Evolutionary conservation across 2,329 filamentous ascomycete genomes (phyloP).

Genomic region (Aquanectria penicillioides): DNA sequence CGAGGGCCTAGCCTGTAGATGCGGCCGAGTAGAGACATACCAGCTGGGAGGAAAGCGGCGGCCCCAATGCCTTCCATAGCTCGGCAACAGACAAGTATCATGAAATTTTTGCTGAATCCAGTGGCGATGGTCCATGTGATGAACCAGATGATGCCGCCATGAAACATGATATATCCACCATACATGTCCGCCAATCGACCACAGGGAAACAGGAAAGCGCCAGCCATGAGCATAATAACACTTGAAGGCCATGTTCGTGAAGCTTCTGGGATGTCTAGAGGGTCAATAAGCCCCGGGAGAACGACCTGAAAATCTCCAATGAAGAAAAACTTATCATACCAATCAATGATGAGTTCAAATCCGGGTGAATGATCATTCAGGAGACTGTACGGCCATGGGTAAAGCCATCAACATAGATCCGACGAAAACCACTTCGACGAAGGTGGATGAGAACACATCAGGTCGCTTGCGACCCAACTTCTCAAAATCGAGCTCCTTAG

Average conservation of each 20-base stretch:
- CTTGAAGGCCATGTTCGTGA: constrained; percentile 72
- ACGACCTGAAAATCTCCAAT: constrained; percentile 79
- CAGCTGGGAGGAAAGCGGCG: constrained; percentile 73
- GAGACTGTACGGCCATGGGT: constrained; percentile 61
- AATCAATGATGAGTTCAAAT: not conserved
- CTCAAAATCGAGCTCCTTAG: constrained; percentile 54
- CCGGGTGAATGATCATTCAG: not conserved
- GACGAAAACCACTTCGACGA: constrained; percentile 67
- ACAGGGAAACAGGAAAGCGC: constrained; percentile 67
- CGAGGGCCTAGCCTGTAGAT: constrained; percentile 74
- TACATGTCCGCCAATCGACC: constrained; percentile 69
- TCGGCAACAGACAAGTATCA: constrained; percentile 75
- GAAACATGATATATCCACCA: constrained; percentile 67
- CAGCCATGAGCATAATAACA: constrained; percentile 65
- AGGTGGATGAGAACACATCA: constrained; percentile 59
- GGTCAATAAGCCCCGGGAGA: constrained; percentile 69
- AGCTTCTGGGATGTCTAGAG: constrained; percentile 70
- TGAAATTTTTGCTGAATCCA: constrained; percentile 70
- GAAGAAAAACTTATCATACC: constrained; percentile 69
- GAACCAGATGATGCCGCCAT: constrained; percentile 68
- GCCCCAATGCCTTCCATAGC: constrained; percentile 75
- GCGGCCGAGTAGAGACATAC: constrained; percentile 72
- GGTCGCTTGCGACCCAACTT: constrained; percentile 68
- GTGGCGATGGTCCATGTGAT: constrained; percentile 71
- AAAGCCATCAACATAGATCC: constrained; percentile 68